Evolutionary conservation across 78 protist species (phyloP).

Genomic region (slime mould (Dictyostelium discoideum)): DNA sequence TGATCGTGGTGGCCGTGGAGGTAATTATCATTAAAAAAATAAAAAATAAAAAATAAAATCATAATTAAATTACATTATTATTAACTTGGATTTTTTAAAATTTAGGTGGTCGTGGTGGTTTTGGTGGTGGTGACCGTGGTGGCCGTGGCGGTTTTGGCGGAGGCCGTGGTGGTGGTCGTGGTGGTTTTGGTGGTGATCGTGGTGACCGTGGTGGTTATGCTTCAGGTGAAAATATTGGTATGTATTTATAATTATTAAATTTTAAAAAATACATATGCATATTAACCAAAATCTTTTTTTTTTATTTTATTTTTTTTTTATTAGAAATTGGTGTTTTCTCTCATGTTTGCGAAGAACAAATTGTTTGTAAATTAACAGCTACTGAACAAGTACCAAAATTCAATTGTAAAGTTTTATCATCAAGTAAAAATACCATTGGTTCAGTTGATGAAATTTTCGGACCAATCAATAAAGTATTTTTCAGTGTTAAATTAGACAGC

Average conservation of each 20-base stretch:
- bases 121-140: conserved; percentile 31
- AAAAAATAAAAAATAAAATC: too few species aligned
- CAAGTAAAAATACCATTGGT: conserved; percentile 33
- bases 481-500: conserved; percentile 64
- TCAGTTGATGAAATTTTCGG: conserved; percentile 74
- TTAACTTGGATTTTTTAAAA: too few species aligned
- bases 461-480: conserved; percentile 65
- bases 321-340: conserved; percentile 71
- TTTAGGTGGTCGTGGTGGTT: conserved; percentile 40
- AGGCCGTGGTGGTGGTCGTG: conserved; percentile 25
- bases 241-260: neutral
- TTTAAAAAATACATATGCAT: neutral
- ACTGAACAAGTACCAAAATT: conserved; percentile 70
- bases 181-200: conserved; percentile 7
- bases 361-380: conserved; percentile 55
- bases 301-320: neutral
- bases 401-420: conserved; percentile 47
- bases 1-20: neutral
- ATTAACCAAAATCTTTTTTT: neutral
- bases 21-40: neutral
- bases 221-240: conserved; percentile 40
- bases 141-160: conserved; percentile 16
- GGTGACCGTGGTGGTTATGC: conserved; percentile 11
- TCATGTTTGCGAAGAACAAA: conserved; percentile 67
- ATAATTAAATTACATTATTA: too few species aligned